Percentiles rank a stretch among this genome's conserved stretches.
Conservation (phyloP, 2,329 filamentous ascomycete species). For the Monilinia polystroma region DNA sequence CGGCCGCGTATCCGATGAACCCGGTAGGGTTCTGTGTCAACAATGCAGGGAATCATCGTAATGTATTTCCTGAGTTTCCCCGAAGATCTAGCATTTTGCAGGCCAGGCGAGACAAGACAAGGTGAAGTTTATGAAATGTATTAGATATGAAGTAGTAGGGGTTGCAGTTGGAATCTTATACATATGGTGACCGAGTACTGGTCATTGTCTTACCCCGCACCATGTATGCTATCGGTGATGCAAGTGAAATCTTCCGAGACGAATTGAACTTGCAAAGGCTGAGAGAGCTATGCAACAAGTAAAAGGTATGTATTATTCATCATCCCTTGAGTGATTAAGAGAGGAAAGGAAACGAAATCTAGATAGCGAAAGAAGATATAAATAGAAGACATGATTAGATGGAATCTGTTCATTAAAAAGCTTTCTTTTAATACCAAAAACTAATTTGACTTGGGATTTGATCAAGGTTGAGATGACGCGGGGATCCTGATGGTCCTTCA, state of each 20-base stretch:
- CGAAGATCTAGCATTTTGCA: not conserved
- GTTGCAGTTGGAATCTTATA: not conserved
- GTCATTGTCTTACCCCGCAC: not conserved
- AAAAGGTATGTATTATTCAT: no score
- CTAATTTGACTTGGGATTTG: not conserved
- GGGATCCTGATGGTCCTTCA: not conserved
- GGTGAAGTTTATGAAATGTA: not conserved
- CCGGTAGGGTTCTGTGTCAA: slow-evolving; percentile 6
- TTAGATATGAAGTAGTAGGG: not conserved
- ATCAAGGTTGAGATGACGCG: not conserved
- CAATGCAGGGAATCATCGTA: not conserved
- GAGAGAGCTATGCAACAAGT: no score
- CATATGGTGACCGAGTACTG: slow-evolving; percentile 17
- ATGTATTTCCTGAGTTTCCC: not conserved
- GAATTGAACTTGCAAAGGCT: not conserved
- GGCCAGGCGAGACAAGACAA: not conserved
- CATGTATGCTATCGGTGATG: not conserved
- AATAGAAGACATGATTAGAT: not conserved
- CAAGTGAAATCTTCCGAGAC: not conserved
- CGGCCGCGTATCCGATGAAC: not conserved
- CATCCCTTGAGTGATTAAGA: not conserved
- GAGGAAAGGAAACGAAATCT: not conserved
- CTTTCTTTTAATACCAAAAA: slow-evolving; percentile 1
- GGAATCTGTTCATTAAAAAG: not conserved
- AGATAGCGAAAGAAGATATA: not conserved